Conservation (phyloP, 257 asterid genomes). For the Penstemon barbatus region DNA sequence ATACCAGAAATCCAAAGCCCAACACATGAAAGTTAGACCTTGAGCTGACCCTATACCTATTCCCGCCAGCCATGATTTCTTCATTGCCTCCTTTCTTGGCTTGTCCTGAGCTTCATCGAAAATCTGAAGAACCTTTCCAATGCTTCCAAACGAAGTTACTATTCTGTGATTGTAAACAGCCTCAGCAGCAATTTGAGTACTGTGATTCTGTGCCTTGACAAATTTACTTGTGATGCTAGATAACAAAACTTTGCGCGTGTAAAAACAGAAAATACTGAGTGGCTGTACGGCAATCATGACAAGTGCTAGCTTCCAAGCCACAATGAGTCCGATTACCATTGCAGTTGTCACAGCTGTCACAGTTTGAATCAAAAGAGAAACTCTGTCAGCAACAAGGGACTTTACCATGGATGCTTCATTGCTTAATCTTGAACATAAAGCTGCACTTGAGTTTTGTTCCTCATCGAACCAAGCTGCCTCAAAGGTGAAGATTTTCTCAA, state of each 20-base stretch:
- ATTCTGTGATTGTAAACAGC: constrained; percentile 75
- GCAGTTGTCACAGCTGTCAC: constrained; percentile 67
- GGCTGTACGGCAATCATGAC: constrained; percentile 91
- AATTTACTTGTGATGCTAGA: constrained; percentile 64
- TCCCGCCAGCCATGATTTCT: constrained; percentile 80
- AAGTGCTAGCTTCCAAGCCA: constrained; percentile 88
- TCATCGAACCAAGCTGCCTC: constrained; percentile 85
- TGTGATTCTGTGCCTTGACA: constrained; percentile 64
- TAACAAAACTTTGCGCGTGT: constrained; percentile 60
- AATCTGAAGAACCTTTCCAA: constrained; percentile 54
- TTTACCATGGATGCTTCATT: constrained; percentile 77
- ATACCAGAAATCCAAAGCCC: constrained; percentile 93
- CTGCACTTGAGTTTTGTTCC: constrained; percentile 67
- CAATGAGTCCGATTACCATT: constrained; percentile 57
- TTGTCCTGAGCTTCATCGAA: constrained; percentile 78
- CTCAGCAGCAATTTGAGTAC: constrained; percentile 80
- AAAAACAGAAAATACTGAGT: constrained; percentile 68
- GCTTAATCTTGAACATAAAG: constrained; percentile 60
- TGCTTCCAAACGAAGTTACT: constrained; percentile 72
- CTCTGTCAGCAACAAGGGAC: constrained; percentile 75
- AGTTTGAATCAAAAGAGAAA: constrained; percentile 63
- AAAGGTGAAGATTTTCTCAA: constrained; percentile 61
- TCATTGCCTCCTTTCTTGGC: constrained; percentile 73
- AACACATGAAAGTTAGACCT: constrained; percentile 75
- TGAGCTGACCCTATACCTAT: constrained; percentile 91